phyloP scores from a whole-genome alignment of 2,329 filamentous ascomycete species.

The Stagonosporopsis vannaccii region DNA sequence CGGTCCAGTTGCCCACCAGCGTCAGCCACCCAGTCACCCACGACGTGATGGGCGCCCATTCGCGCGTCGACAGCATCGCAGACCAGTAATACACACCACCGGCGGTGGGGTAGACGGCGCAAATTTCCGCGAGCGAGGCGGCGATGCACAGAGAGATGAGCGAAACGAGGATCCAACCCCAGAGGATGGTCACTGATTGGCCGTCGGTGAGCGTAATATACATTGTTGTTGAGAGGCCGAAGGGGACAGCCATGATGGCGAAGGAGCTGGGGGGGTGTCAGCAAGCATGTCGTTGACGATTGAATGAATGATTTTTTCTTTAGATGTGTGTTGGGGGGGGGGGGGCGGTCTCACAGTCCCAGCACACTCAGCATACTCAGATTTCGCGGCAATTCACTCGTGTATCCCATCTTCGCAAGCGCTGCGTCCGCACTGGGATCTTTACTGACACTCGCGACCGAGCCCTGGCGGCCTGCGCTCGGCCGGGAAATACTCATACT shows the following conservation, averaged over 20 bases:
- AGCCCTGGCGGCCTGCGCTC: constrained; percentile 24
- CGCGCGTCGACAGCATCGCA: constrained; percentile 70
- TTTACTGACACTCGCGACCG: constrained; percentile 15
- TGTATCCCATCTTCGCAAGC: constrained; percentile 72
- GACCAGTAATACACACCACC: constrained; percentile 78
- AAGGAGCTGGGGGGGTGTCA: constrained; percentile 60
- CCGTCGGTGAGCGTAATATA: constrained; percentile 73
- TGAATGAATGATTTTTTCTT: too few relatives aligned
- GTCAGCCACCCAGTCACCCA: constrained; percentile 77
- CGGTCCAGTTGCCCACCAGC: constrained; percentile 77
- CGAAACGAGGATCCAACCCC: constrained; percentile 73
- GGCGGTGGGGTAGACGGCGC: constrained; percentile 76
- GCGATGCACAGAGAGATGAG: constrained; percentile 73
- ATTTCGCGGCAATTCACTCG: constrained; percentile 69
- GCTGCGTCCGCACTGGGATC: constrained; percentile 64
- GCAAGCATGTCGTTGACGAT: background rate
- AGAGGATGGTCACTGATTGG: constrained; percentile 72
- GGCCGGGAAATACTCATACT: constrained; percentile 12
- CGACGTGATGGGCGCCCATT: constrained; percentile 71
- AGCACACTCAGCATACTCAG: constrained; percentile 74
- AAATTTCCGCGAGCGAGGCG: constrained; percentile 76
- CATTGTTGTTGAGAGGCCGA: constrained; percentile 72
- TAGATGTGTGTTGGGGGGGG: background rate
- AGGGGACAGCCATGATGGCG: constrained; percentile 77
- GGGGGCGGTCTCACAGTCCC: constrained; percentile 57